Conservation (phyloP, 169 alveolate genomes). For the Cryptosporidium muris region DNA sequence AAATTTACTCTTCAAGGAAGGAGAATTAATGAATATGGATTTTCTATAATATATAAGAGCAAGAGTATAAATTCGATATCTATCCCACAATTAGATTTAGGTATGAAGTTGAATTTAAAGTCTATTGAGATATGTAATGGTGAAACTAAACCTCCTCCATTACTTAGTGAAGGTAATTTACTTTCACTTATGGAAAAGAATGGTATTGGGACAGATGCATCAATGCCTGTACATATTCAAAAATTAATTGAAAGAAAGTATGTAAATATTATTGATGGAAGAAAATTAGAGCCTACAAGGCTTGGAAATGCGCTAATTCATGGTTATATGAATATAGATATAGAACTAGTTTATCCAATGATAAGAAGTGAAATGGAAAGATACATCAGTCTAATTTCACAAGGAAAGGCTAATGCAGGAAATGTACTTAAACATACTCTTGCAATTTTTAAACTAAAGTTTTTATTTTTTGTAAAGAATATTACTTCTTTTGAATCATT, state of each 20-base stretch:
- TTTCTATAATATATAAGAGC: slow-evolving; percentile 79
- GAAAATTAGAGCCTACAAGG: slow-evolving; percentile 92
- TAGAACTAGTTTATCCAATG: slow-evolving; percentile 89
- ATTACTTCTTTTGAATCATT: slow-evolving; percentile 78
- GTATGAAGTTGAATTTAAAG: background rate
- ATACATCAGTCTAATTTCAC: slow-evolving; percentile 88
- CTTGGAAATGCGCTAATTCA: slow-evolving; percentile 91
- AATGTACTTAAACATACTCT: slow-evolving; percentile 85
- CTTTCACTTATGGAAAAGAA: slow-evolving; percentile 93
- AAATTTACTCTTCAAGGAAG: slow-evolving; percentile 81
- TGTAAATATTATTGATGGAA: slow-evolving; percentile 86
- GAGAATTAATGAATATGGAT: slow-evolving; percentile 84
- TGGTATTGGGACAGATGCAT: slow-evolving; percentile 99
- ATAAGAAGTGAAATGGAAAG: slow-evolving; percentile 92
- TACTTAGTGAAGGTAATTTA: slow-evolving; percentile 94
- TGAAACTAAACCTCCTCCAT: slow-evolving; percentile 93
- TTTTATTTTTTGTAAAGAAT: slow-evolving; percentile 80
- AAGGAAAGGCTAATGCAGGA: slow-evolving; percentile 86
- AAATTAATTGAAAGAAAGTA: slow-evolving; percentile 96
- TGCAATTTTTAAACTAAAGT: slow-evolving; percentile 86
- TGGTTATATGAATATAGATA: slow-evolving; percentile 89
- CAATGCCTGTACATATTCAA: slow-evolving; percentile 97
- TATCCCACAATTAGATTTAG: slow-evolving; percentile 63
- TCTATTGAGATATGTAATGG: slow-evolving; percentile 63
- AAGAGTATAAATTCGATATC: slow-evolving; percentile 72